Evolutionary conservation across 192 early-diverging fungal species (phyloP).

Genomic region (Coemansia sp.): DNA sequence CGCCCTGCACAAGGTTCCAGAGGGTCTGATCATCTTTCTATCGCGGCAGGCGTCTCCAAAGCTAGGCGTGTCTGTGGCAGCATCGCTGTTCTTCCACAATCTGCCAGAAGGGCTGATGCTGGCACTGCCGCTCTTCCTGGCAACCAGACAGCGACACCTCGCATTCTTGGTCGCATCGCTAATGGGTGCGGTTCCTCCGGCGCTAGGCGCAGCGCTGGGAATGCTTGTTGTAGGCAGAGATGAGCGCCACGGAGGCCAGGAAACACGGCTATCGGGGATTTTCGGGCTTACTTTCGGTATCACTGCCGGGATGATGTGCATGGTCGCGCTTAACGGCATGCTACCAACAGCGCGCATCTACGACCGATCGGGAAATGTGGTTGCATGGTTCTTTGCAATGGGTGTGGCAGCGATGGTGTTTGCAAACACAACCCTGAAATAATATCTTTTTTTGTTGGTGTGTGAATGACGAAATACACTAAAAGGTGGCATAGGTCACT

Average conservation of each 20-base stretch:
- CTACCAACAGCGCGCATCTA: constrained; percentile 45
- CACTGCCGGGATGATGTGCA: constrained; percentile 48
- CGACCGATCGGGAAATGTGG: constrained; percentile 40
- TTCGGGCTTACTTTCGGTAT: constrained; percentile 39
- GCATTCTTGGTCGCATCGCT: constrained; percentile 32
- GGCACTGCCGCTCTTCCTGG: constrained; percentile 47
- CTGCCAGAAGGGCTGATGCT: constrained; percentile 55
- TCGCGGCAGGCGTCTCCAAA: constrained; percentile 38
- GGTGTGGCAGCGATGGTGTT: constrained; percentile 43
- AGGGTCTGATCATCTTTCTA: constrained; percentile 50
- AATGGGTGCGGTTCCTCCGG: constrained; percentile 43
- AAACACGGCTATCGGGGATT: constrained; percentile 10
- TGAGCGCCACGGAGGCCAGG: constrained; percentile 3
- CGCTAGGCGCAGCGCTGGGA: constrained; percentile 32
- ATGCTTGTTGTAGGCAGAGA: constrained; percentile 28
- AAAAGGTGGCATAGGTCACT: neutral
- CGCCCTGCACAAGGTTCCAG: constrained; percentile 54
- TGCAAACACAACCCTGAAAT: constrained; percentile 23
- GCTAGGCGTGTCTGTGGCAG: constrained; percentile 42
- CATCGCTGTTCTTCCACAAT: constrained; percentile 52
- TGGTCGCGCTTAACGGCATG: constrained; percentile 45
- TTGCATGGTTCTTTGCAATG: constrained; percentile 44
- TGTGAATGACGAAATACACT: constrained; percentile 2
- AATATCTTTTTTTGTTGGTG: neutral
- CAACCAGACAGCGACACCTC: constrained; percentile 30